A percentile compares a stretch with the other conserved stretches of the same genome.
phyloP scores from a whole-genome alignment of 106 monocot species.

The Posidonia australis region DNA sequence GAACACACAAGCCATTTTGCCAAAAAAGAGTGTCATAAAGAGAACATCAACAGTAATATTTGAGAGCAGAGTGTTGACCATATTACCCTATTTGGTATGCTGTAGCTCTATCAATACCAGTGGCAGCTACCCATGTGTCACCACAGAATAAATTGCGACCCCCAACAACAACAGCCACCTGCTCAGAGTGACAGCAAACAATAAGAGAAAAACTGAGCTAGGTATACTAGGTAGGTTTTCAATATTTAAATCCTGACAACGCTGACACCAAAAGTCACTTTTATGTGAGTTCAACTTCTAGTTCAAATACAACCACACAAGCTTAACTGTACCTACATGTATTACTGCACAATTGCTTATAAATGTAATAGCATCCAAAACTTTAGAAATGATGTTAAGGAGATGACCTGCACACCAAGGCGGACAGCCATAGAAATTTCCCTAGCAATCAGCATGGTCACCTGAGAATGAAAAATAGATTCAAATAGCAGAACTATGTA shows the following conservation, averaged over 20 bases:
- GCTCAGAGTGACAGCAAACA: background rate
- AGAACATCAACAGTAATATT: no score
- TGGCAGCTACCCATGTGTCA: slow-evolving; percentile 69
- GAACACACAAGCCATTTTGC: no score
- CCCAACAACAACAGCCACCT: slow-evolving; percentile 96
- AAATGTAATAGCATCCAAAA: background rate
- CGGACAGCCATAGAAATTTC: slow-evolving; percentile 73
- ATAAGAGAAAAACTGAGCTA: no score
- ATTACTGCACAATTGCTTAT: background rate
- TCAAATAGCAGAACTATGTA: background rate
- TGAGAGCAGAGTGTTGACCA: no score
- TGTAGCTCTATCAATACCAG: slow-evolving; percentile 63
- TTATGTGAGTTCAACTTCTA: background rate
- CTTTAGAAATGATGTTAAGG: background rate
- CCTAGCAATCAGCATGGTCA: slow-evolving; percentile 70
- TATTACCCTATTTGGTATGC: slow-evolving; percentile 88
- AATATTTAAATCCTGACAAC: background rate
- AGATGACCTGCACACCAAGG: slow-evolving; percentile 70
- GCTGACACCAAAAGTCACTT: background rate
- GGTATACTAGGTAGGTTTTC: background rate
- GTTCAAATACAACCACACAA: background rate
- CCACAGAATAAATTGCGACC: slow-evolving; percentile 95
- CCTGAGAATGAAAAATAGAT: slow-evolving; percentile 29
- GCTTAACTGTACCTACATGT: background rate
- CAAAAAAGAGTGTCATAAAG: no score